Base-by-base conservation (phyloP, 345 rosid genomes). In the Capsella bursapastoris region DNA sequence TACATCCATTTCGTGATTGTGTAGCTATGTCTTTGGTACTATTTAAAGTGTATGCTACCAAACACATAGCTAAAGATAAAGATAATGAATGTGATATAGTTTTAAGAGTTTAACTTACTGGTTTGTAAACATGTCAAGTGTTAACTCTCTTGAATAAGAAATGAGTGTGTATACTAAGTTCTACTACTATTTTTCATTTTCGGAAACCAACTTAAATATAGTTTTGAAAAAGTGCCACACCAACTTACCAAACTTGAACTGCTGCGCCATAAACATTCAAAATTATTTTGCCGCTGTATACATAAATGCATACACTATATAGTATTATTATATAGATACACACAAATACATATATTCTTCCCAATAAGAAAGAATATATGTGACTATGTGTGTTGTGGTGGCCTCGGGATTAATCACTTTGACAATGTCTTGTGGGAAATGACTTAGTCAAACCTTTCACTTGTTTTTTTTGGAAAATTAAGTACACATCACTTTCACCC, bases 321-420 rank as follows among this genome's bases (percentile, higher is more conserved):
- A 47, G 25, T 47, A 47, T 2, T 15, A 47, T 29, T 15, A 34
- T 34, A 14, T 53, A 38, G 8, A 35, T 34, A 28, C 1, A 71
- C 47, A 57, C 63, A 28, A 0, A 71, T 28, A 57, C 63, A 48
- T 49, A 48, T 49, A 18, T 50, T 59, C 25, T 38, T 31, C 22
- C 10, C 55, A 52, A 22, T 22, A 22, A 22, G 22, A 50, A 53
- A 68, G 38, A 43, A 56, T 41, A 35, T 34, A 68, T 45, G 65
- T 32, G 25, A 22, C 22, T 22, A 68, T 61, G 32, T 32, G 65
- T 63, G 70, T 70, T 76, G 59, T 63, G 70, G 75, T 76, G 59
- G 80, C 71, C 71, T 70, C 71, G 80, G 75, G 80, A 71, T 77
- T 72, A 71, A 64, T 77, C 61, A 57, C 67, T 71, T 77, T 77